These are phyloP conservation scores for Spencermartinsiella europaea DNA, from an alignment of 805 yeast species.

Conservation along the genomic window DNA sequence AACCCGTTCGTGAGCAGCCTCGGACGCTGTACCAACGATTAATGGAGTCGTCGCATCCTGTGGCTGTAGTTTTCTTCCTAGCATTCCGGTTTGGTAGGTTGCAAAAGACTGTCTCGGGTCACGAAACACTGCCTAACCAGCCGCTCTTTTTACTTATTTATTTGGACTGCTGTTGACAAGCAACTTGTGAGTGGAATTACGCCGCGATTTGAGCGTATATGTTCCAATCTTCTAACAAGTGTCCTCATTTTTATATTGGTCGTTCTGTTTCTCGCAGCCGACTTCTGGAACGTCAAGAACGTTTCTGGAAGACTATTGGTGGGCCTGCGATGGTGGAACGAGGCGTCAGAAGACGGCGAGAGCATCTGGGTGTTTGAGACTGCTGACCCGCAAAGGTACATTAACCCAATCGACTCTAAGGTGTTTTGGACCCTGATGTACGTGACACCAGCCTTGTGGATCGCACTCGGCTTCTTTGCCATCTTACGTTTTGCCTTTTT, in stretches of 20 bases:
- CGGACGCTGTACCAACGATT: conserved; percentile 42
- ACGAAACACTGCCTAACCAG: too few relatives aligned
- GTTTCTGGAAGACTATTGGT: conserved; percentile 85
- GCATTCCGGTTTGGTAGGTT: conserved; percentile 48
- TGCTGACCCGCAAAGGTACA: conserved; percentile 57
- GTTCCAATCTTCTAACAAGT: too few relatives aligned
- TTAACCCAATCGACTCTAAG: conserved; percentile 88
- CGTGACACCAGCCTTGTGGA: conserved; percentile 72
- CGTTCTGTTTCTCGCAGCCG: conserved; percentile 73
- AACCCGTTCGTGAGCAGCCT: conserved; percentile 2
- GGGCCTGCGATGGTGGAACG: conserved; percentile 96
- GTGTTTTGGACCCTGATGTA: conserved; percentile 82
- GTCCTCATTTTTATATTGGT: conserved; percentile 75
- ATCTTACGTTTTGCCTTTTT: conserved; percentile 71
- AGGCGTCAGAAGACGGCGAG: conserved; percentile 57
- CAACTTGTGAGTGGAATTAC: conserved; percentile 42
- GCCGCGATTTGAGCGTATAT: too few relatives aligned
- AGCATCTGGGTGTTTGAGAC: conserved; percentile 85
- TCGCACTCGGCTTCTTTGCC: conserved; percentile 67
- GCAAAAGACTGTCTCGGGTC: conserved; percentile 1
- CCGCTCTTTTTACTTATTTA: conserved; percentile 59
- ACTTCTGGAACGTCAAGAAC: conserved; percentile 91
- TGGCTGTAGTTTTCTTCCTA: conserved; percentile 64
- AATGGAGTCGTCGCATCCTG: conserved; percentile 73
- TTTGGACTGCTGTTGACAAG: conserved; percentile 67